Evolutionary conservation across 2,329 filamentous ascomycete species (phyloP), one percentile per base, ranked within the genome.

Genomic region (Aspergillus texensis): DNA sequence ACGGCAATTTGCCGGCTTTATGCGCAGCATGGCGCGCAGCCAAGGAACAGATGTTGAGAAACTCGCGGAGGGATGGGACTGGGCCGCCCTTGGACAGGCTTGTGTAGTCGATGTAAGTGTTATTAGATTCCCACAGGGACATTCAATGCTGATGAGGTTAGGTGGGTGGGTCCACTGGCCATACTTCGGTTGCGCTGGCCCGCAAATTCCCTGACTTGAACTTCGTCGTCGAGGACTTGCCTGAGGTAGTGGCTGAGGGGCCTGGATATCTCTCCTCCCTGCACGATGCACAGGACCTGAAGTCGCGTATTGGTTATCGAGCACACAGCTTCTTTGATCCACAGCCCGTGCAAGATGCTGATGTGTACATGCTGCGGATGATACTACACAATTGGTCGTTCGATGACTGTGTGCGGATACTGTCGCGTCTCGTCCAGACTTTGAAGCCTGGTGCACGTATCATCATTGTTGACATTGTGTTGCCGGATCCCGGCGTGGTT

Each of bases 41-140:
- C 84, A 87, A 67, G 86, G 86, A 0, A 87, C 86, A 67, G 84
- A 86, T 66, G 69, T 86, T 5, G 74, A 75, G 28, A 80, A 87
- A 66, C 78, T 89, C 11, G 78, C 87, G 2, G 75, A 85, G 43
- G 83, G 81, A 50, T 88, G 84, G 67, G 83, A 87, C 68, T 83
- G 88, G 68, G 73, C 78, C 1, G 78, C 78, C 1, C 72, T 88
- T 1, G 65, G 65, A 6, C 70, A 74, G 6, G 86, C 82, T 3
- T 85, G 80, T 0, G 75, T 89, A 45, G 85, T 89, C 5, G 86
- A 89, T 64, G 60, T 60, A n/a, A 43, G 46, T 53, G 16, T 30
- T 9, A 6, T 30, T 43, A 28, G 11, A 19, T 16, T n/a, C 26
- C 14, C 12, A n/a, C 5, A 2, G 46, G 21, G 32, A 26, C 28